Base-by-base conservation (phyloP, 1,139 yeast species). In the Candida anutae region DNA sequence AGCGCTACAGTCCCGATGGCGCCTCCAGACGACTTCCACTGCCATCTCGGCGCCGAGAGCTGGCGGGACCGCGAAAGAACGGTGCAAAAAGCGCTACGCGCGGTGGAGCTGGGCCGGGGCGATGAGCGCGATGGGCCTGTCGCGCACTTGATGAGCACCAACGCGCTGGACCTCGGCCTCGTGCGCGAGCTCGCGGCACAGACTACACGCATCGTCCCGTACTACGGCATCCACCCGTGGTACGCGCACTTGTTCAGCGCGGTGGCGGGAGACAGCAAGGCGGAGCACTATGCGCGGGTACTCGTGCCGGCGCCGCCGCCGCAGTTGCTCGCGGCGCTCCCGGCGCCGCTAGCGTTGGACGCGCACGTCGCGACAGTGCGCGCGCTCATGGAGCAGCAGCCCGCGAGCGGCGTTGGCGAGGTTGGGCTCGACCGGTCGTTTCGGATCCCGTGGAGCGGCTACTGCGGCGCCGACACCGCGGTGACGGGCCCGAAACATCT, bases 161-260 rank as follows among this genome's bases (percentile, higher is more conserved):
- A 22, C 16, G 8, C 6, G 8, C 8, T 5, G 6, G 16, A 22
- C 8, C 14, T 22, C 8, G 8, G 6, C 24, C 11, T 14, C 16
- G 23, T 21, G 13, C 13, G 11, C 11, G 23, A 8, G 6, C n/a
- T 13, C 16, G 16, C 16, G 6, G 8, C 16, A 13, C 6, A 9
- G 14, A 6, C 6, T 4, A 39, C 37, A 3, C 25, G 42, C 16
- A 53, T 80, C 1, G 52, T 67, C 1, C 79, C 90, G 0, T 74
- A 78, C 29, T 78, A 77, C 48, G 98, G 97, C 0, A 62, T 84
- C 4, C 97, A 90, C 50, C 97, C 97, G 0, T 88, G 96, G 96
- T 85, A 72, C 45, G 55, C 75, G 2, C 94, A 88, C 50, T 42
- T 78, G 17, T 77, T 75, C 37, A 33, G 26, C 23, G 26, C 16